phyloP scores from a whole-genome alignment of 371 early-diverging fungal species.

The Circinella umbellata region DNA sequence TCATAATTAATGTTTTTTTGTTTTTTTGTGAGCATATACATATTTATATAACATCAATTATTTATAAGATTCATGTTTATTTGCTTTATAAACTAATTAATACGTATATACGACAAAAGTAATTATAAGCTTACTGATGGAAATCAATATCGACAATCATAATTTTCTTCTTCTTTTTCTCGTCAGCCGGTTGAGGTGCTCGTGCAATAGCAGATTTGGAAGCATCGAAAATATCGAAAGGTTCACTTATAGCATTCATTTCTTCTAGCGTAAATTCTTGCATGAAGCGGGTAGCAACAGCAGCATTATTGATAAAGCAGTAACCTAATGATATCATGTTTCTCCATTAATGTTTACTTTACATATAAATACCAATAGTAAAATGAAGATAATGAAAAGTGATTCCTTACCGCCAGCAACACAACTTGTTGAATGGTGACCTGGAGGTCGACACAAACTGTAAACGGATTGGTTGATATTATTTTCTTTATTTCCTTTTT shows the following conservation, averaged over 20 bases:
- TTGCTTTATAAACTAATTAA: no score
- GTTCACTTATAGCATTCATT: slow-evolving; percentile 28
- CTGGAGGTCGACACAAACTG: slow-evolving; percentile 74
- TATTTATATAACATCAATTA: no score
- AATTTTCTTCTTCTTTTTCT: slow-evolving; percentile 41
- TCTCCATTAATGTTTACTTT: neutral
- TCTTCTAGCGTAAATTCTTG: slow-evolving; percentile 46
- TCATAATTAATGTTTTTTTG: no score
- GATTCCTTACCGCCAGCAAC: slow-evolving; percentile 48
- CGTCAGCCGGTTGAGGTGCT: slow-evolving; percentile 4
- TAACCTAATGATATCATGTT: slow-evolving; percentile 29
- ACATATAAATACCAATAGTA: no score
- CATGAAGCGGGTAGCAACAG: slow-evolving; percentile 59
- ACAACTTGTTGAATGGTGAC: slow-evolving; percentile 63
- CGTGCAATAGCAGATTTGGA: neutral
- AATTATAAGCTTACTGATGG: slow-evolving; percentile 55
- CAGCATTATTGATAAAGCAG: slow-evolving; percentile 65
- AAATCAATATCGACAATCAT: slow-evolving; percentile 65
- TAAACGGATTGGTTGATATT: slow-evolving; percentile 37
- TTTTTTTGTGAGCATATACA: no score
- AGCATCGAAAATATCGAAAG: slow-evolving; percentile 17
- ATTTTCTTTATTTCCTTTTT: no score
- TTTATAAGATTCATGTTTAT: no score
- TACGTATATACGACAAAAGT: neutral
- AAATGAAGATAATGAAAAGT: no score